A percentile compares a stretch with the other conserved stretches of the same genome.
Conservation (phyloP, 2,329 filamentous ascomycete species). For the Graphiopsis chlorocephala region DNA sequence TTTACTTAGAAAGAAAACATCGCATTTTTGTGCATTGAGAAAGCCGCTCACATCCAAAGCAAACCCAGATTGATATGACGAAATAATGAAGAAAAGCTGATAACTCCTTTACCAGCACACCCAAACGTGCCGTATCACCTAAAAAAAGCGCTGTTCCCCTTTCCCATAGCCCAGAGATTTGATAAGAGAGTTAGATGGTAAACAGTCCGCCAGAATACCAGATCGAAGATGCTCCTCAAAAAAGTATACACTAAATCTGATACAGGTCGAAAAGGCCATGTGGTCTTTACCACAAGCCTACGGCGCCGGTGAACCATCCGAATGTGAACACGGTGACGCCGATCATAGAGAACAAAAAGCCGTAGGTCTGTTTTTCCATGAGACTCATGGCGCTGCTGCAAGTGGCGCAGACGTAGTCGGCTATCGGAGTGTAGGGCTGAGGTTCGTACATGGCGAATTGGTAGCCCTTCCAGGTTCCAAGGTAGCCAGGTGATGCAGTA, state of each 20-base stretch:
- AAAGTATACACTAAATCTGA: neutral
- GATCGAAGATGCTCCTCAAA: neutral
- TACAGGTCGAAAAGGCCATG: neutral
- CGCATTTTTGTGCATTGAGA: conserved; percentile 2
- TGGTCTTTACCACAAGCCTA: conserved; percentile 35
- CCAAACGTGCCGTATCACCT: conserved; percentile 7
- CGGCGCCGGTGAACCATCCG: conserved; percentile 49
- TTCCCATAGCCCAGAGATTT: neutral
- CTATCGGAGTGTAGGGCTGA: conserved; percentile 50
- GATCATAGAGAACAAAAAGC: conserved; percentile 55
- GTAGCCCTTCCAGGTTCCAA: conserved; percentile 52
- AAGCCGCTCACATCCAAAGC: neutral
- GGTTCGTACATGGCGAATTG: conserved; percentile 63
- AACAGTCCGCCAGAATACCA: neutral
- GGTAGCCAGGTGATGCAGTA: conserved; percentile 53
- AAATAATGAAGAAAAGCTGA: neutral
- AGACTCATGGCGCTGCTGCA: conserved; percentile 55
- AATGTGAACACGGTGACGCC: conserved; percentile 58
- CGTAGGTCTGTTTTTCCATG: conserved; percentile 54
- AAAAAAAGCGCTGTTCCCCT: neutral
- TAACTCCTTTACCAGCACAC: neutral
- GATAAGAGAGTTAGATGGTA: neutral
- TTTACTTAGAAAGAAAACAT: conserved; percentile 5
- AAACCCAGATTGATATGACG: neutral
- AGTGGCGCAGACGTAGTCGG: conserved; percentile 50